Conservation (phyloP, 2,329 filamentous ascomycete genomes). For the Pseudomassariella vexata region DNA sequence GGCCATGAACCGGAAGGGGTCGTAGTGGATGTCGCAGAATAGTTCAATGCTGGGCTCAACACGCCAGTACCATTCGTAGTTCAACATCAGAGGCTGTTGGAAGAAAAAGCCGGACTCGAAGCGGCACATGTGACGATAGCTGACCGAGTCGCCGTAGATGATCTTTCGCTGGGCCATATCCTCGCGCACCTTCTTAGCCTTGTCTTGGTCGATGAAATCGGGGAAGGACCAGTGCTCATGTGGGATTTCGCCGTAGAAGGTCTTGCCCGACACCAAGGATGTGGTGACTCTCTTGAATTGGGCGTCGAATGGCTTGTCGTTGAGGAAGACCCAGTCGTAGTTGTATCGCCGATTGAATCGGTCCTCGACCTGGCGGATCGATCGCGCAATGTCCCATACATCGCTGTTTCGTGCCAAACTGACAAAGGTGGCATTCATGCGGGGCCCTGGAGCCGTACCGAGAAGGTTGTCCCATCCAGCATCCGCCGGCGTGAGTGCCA, state of each 20-base stretch:
- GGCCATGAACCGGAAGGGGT: constrained; percentile 94
- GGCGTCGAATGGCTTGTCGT: constrained; percentile 90
- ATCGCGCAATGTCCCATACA: constrained; percentile 93
- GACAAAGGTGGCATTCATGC: constrained; percentile 96
- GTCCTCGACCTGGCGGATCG: constrained; percentile 94
- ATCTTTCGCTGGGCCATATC: constrained; percentile 94
- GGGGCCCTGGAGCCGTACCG: constrained; percentile 56
- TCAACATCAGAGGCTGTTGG: constrained; percentile 84
- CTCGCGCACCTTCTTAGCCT: constrained; percentile 82
- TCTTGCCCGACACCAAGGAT: constrained; percentile 85
- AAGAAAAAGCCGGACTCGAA: constrained; percentile 99
- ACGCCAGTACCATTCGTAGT: constrained; percentile 99
- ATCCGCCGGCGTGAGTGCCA: constrained; percentile 47
- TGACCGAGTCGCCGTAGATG: constrained; percentile 95
- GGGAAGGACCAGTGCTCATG: constrained; percentile 97
- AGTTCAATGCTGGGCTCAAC: constrained; percentile 96
- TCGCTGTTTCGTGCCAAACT: constrained; percentile 90
- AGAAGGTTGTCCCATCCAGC: constrained; percentile 46
- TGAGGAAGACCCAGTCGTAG: constrained; percentile 99
- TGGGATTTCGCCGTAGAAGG: constrained; percentile 84
- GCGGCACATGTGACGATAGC: constrained; percentile 98
- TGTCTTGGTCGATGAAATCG: constrained; percentile 90
- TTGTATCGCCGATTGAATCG: constrained; percentile 95
- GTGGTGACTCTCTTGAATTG: constrained; percentile 89
- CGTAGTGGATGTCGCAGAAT: constrained; percentile 91